phyloP scores from a whole-genome alignment of 1,284 basidiomycete genomes.

The Caloboletus firmus region DNA sequence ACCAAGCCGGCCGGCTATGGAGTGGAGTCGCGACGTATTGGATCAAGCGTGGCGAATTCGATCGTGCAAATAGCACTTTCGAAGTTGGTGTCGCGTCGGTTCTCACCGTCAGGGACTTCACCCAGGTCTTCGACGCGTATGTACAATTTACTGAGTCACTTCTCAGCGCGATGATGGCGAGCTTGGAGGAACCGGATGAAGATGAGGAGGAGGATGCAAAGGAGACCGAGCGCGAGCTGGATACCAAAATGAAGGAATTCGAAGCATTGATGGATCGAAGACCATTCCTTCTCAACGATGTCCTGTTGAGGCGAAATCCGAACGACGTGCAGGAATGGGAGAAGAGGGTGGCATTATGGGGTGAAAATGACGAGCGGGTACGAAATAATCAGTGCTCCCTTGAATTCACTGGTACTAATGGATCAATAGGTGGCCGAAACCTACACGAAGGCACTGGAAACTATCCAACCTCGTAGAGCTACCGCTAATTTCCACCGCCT shows the following conservation, averaged over 20 bases:
- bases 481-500: slow-evolving; percentile 90
- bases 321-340: slow-evolving; percentile 99
- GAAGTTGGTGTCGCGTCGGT: slow-evolving; percentile 85
- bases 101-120: slow-evolving; percentile 95
- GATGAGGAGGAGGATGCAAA: slow-evolving; percentile 76
- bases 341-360: slow-evolving; percentile 93
- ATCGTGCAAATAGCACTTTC: slow-evolving; percentile 83
- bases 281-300: slow-evolving; percentile 97
- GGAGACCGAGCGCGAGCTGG: slow-evolving; percentile 86
- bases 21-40: slow-evolving; percentile 97
- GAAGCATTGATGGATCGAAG: slow-evolving; percentile 94
- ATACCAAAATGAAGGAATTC: slow-evolving; percentile 89
- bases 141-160: slow-evolving; percentile 92
- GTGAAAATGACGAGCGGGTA: slow-evolving; percentile 90
- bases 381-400: slow-evolving; percentile 1
- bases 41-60: slow-evolving; percentile 97
- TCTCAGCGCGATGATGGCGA: slow-evolving; percentile 91
- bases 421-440: slow-evolving; percentile 81
- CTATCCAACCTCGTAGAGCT: slow-evolving; percentile 87
- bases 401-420: slow-evolving; percentile 5
- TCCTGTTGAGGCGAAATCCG: slow-evolving; percentile 89
- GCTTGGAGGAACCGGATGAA: slow-evolving; percentile 64
- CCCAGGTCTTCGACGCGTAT: slow-evolving; percentile 97
- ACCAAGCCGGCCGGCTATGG: slow-evolving; percentile 96
- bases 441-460: slow-evolving; percentile 87